Evolutionary conservation across 2,329 filamentous ascomycete species (phyloP).

Genomic region (Cordyceps militaris): DNA sequence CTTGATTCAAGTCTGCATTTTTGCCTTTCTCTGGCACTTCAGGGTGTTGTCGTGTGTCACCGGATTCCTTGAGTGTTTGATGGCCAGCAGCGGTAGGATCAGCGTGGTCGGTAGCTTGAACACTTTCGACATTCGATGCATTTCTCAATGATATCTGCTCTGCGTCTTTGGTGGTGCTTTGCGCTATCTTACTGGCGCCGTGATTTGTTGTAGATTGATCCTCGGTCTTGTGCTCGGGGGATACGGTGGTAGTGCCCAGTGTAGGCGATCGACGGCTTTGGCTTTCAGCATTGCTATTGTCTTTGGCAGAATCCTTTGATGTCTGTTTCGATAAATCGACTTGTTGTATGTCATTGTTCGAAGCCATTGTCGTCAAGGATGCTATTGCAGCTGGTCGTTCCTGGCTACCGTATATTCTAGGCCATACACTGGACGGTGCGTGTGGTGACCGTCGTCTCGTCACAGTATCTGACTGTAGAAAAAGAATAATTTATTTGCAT

Average conservation of each 20-base stretch:
- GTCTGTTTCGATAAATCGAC: too few species aligned
- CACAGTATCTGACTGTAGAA: too few species aligned
- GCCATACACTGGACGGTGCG: too few species aligned
- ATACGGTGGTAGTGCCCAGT: neutral
- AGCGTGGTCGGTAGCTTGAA: neutral
- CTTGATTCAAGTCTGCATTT: neutral
- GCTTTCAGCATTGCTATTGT: too few species aligned
- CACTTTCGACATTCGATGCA: neutral
- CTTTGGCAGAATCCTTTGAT: too few species aligned
- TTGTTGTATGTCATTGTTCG: too few species aligned
- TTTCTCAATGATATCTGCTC: neutral
- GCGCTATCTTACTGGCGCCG: neutral
- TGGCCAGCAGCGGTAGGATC: neutral
- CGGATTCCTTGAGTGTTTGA: neutral
- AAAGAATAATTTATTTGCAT: too few species aligned
- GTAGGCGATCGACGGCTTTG: too few species aligned
- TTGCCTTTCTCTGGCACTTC: neutral
- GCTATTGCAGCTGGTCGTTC: too few species aligned
- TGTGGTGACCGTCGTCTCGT: too few species aligned
- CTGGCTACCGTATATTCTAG: too few species aligned
- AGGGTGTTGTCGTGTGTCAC: neutral
- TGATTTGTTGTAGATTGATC: neutral
- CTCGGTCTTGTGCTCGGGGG: neutral
- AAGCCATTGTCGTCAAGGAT: too few species aligned
- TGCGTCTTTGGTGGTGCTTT: neutral